Base-by-base conservation (phyloP, 352 stramenopile genomes). In the Globisporangium cystogenes region DNA sequence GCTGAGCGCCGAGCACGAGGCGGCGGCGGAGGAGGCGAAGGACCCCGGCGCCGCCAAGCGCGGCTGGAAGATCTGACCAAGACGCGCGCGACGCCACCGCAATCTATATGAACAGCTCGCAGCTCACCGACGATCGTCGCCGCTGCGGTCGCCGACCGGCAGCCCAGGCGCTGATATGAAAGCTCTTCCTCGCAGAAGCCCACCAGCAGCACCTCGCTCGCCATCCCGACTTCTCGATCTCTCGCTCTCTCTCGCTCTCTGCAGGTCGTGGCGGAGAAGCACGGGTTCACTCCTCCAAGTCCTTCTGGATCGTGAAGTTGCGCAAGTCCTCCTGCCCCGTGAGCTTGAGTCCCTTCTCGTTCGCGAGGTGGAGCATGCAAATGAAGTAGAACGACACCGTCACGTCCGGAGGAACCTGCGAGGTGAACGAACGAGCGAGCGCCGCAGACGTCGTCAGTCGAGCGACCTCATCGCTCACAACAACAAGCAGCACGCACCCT, bases 301-400 rank as follows among this genome's bases (percentile, higher is more conserved):
- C 70, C 43, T 78, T 78, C 20, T 65, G 60, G 54, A 93, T 93
- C 43, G 74, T 68, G 50, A 94, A 94, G 51, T 94, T 73, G 39
- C 70, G 68, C 55, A 94, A 45, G 53, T 91, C 76, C 6, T 90
- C 75, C 59, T 94, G 79, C 3, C 83, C 83, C 8, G 64, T 62
- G 35, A 98, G 67, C 54, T 90, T 72, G 14, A 99, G 68, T 18
- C 90, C 94, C 67, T 99, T 99, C 68, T 99, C 97, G 65, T 99
- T 99, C 16, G 96, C 96, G 20, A 99, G 77, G 72, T 99, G 97
- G n/a, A 99, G 74, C 58, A 99, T 86, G 60, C 94, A 99, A 55
- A 99, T 99, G 59, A 99, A 99, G 74, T 99, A 99, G 73, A 98
- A 99, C 11, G 96, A 96, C 16, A 99, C 76, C 4, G 95, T 98